A percentile compares a stretch with the other conserved stretches of the same genome.
Conservation (phyloP, 768 basidiomycete species). For the Mycena belliarum region DNA sequence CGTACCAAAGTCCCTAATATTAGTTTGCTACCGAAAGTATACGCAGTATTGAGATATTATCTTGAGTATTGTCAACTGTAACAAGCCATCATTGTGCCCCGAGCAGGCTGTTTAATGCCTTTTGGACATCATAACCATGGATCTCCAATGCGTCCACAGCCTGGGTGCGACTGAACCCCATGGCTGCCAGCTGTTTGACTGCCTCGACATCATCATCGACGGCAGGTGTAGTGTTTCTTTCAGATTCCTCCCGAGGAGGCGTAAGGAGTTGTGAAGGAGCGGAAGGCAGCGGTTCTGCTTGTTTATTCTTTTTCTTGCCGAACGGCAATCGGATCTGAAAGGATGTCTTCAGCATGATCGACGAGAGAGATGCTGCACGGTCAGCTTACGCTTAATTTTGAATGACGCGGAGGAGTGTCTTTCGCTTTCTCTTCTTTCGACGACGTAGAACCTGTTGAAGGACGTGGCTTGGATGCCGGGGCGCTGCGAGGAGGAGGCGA, state of each 20-base stretch:
- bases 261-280: conserved; percentile 40
- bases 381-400: conserved; percentile 75
- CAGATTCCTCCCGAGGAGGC: conserved; percentile 47
- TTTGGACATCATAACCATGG: conserved; percentile 79
- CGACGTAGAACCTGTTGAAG: conserved; percentile 64
- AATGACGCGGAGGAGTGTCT: conserved; percentile 55
- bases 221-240: conserved; percentile 47
- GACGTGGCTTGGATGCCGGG: conserved; percentile 57
- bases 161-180: conserved; percentile 88
- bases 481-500: conserved; percentile 51
- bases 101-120: conserved; percentile 25
- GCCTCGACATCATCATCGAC: conserved; percentile 73
- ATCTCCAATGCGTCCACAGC: conserved; percentile 85
- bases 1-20: too few species aligned
- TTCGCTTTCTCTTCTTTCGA: conserved; percentile 62
- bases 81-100: conserved; percentile 9
- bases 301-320: conserved; percentile 70
- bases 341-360: not conserved
- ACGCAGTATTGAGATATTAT: conserved; percentile 19
- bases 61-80: conserved; percentile 8
- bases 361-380: not conserved
- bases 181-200: conserved; percentile 77
- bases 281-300: conserved; percentile 45
- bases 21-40: not conserved
- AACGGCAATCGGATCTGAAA: conserved; percentile 77